Evolutionary conservation across 208 protist species (phyloP), one percentile per base, ranked within the genome.

Genomic region (Acanthamoeba royreba): DNA sequence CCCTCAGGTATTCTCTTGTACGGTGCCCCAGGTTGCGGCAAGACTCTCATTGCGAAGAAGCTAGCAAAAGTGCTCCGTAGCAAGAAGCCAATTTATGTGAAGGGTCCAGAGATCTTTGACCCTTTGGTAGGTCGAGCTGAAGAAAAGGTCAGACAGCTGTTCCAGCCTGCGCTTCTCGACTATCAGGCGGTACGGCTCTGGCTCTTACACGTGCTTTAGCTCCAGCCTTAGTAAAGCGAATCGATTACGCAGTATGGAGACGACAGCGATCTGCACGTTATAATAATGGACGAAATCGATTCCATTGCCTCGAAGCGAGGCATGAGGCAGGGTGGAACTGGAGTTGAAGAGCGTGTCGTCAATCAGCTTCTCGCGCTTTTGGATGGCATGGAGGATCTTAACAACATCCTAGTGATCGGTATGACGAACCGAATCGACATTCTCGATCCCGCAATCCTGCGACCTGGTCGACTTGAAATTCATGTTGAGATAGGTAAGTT

Each of bases 381-480:
- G 92, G 98, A 99, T 88, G 99, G 99, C 94, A 98, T 99, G 28
- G 98, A 99, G 69, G 96, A 99, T 99, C 94, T 99, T 99, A 99
- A 99, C 96, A 99, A 99, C 95, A 98, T 99, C 42, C 96, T 99
- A 4, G 95, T 99, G 45, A 99, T 99, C 93, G 99, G 99, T 77
- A 99, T 99, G 99, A 99, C 99, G 13, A 99, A 99, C 96, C 96
- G 99, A 58, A 99, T 99, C 35, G 99, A 99, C 95, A 96, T 99
- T 79, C 98, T 99, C 86, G 99, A 99, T 94, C 97, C 99, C 77
- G 99, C 99, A 43, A 97, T 99, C 74, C 96, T 99, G 15, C 97
- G 99, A 31, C 99, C 99, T 1, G 99, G 99, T 15, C 97, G 99
- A 72, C 98, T 99, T 93, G 99, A 99, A 95, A 98, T 99, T 72